Evolutionary conservation across 768 basidiomycete species (phyloP).

Genomic region (Pleurotus cornucopiae): DNA sequence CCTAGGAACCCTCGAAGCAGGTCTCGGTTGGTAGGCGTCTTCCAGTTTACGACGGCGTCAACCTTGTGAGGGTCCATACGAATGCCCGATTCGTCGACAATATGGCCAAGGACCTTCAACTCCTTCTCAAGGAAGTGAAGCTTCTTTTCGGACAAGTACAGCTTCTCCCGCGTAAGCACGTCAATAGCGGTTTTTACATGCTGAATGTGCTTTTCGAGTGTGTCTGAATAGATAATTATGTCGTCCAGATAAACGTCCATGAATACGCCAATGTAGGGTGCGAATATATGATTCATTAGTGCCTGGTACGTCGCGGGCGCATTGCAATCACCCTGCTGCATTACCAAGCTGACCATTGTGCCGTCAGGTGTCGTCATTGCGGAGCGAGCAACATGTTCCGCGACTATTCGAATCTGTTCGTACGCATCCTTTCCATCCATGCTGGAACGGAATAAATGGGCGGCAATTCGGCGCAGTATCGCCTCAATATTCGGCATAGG

Average conservation of each 20-base stretch:
- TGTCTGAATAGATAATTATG: slow-evolving; percentile 16
- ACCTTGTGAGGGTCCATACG: too few relatives aligned
- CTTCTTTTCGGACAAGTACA: slow-evolving; percentile 26
- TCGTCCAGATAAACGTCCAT: slow-evolving; percentile 14
- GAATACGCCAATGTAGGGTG: slow-evolving; percentile 6
- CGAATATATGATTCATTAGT: slow-evolving; percentile 1
- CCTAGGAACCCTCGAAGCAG: too few relatives aligned
- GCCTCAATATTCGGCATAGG: too few relatives aligned
- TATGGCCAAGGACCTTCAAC: too few relatives aligned
- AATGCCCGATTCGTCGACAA: too few relatives aligned
- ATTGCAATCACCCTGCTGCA: slow-evolving; percentile 20
- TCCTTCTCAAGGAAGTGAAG: too few relatives aligned
- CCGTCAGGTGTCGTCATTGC: slow-evolving; percentile 28
- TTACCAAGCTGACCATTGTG: slow-evolving; percentile 29
- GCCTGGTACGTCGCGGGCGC: too few relatives aligned
- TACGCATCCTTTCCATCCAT: slow-evolving; percentile 34
- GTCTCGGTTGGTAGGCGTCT: neutral
- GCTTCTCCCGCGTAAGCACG: slow-evolving; percentile 23
- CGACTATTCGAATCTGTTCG: slow-evolving; percentile 32
- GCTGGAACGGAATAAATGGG: too few relatives aligned
- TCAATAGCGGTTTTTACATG: slow-evolving; percentile 27
- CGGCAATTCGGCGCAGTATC: too few relatives aligned
- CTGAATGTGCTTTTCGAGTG: slow-evolving; percentile 27
- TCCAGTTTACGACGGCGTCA: neutral
- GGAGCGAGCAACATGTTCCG: slow-evolving; percentile 21